Evolutionary conservation across 1,284 basidiomycete genomes (phyloP).

Genomic region (Phylloporus sp.): DNA sequence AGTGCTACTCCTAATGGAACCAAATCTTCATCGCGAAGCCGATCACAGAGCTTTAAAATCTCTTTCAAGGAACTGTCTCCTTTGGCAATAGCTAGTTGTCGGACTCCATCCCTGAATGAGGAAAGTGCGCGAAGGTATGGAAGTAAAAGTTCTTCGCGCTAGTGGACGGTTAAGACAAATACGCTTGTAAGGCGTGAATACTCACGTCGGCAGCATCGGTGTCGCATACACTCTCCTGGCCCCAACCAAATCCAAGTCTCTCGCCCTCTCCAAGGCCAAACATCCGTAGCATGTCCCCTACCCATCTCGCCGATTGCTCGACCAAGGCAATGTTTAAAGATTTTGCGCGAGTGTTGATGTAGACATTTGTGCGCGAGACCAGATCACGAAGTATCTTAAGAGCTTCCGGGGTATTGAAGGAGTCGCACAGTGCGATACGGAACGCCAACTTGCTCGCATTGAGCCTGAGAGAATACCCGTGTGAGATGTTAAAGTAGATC

Average conservation of each 20-base stretch:
- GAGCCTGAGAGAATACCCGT: slow-evolving; percentile 51
- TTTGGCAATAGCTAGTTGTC: slow-evolving; percentile 80
- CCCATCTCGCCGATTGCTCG: slow-evolving; percentile 80
- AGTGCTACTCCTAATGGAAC: slow-evolving; percentile 94
- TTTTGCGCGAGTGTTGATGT: slow-evolving; percentile 72
- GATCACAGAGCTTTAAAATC: slow-evolving; percentile 86
- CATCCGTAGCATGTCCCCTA: slow-evolving; percentile 90
- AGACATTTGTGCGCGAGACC: slow-evolving; percentile 89
- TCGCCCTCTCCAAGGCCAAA: slow-evolving; percentile 92
- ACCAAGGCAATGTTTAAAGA: slow-evolving; percentile 74
- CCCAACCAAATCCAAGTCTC: slow-evolving; percentile 71
- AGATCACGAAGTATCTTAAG: slow-evolving; percentile 81
- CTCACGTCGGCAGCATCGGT: slow-evolving; percentile 59
- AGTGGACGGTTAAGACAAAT: slow-evolving; percentile 9
- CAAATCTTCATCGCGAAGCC: slow-evolving; percentile 88
- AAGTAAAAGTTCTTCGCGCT: slow-evolving; percentile 88
- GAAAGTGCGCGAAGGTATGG: slow-evolving; percentile 89
- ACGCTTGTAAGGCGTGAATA: slow-evolving; percentile 27
- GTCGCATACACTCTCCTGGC: slow-evolving; percentile 52
- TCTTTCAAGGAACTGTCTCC: slow-evolving; percentile 71
- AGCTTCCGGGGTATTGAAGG: slow-evolving; percentile 94
- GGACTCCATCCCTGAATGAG: slow-evolving; percentile 90
- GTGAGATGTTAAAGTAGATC: slow-evolving; percentile 19
- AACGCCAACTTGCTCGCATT: slow-evolving; percentile 80
- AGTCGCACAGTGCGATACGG: slow-evolving; percentile 93